Base-by-base conservation (phyloP, 2,329 filamentous ascomycete species). In the Colletotrichum graminicola region DNA sequence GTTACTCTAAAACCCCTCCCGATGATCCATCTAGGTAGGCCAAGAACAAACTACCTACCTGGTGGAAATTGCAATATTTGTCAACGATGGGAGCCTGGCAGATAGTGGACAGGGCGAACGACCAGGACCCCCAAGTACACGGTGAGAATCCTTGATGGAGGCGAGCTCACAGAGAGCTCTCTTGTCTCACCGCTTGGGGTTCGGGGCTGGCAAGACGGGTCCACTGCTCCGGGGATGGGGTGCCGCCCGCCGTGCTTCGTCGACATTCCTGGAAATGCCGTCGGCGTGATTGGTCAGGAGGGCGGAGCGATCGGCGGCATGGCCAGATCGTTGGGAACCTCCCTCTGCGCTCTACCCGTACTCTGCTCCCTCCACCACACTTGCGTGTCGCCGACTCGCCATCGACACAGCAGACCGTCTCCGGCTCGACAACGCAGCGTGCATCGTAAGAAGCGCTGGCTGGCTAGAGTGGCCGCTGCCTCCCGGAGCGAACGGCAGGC, bases 311-410 rank as follows among this genome's bases (percentile, higher is more conserved):
- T 71, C 65, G 65, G 59, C 65, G 68, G 68, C 52, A 59, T 49
- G 54, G 68, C 65, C 65, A 71, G 68, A 71, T 71, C 68, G 68
- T 71, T 71, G 68, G 68, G 68, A 71, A 68, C 43, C 54, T 49
- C 47, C 54, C 49, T 47, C 5, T 41, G 41, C 41, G 39, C 32
- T 54, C n/a, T 23, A 39, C 12, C 36, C 26, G 18, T 36, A 36
- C 29, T 34, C 34, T 43, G 23, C 51, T 36, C 32, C 32, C 32
- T 23, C 51, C 41, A 47, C 51, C 41, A 36, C 18, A 23, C n/a
- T 14, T 36, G 26, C 29, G 12, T 41, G 16, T 59, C 26, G 18
- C 26, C 32, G 18, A 43, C 16, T 43, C 41, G 41, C 41, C 49
- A 29, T n/a, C 18, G 14, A 34, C 41, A 23, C 36, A 43, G 41